A percentile compares a stretch with the other conserved stretches of the same genome.
Conservation (phyloP, 768 basidiomycete genomes). For the Paxillus involutus region DNA sequence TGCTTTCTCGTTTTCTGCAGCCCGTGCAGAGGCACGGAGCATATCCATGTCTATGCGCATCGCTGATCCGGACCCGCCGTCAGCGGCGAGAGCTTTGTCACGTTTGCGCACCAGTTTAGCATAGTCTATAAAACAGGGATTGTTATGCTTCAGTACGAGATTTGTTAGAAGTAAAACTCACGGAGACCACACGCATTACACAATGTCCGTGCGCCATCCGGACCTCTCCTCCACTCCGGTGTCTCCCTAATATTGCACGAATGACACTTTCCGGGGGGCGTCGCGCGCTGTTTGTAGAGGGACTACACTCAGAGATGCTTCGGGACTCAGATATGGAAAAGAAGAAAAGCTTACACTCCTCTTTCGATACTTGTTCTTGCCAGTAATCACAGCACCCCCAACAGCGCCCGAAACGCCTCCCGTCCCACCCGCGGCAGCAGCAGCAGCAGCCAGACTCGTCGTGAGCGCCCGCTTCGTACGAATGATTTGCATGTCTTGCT, state of each 20-base stretch:
- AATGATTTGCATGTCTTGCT: slow-evolving; percentile 85
- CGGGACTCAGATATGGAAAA: background rate
- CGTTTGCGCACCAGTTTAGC: slow-evolving; percentile 81
- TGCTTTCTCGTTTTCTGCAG: slow-evolving; percentile 42
- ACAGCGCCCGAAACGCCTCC: slow-evolving; percentile 25
- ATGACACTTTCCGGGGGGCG: slow-evolving; percentile 84
- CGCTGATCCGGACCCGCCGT: slow-evolving; percentile 43
- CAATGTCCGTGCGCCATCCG: slow-evolving; percentile 79
- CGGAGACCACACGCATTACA: slow-evolving; percentile 87
- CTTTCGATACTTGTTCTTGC: slow-evolving; percentile 81
- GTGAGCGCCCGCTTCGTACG: slow-evolving; percentile 76
- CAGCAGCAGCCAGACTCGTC: slow-evolving; percentile 55
- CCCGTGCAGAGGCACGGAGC: slow-evolving; percentile 69
- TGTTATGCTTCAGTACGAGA: too few relatives aligned
- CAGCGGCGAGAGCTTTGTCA: slow-evolving; percentile 59
- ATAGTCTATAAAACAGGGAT: slow-evolving; percentile 51
- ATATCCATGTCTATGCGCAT: slow-evolving; percentile 73
- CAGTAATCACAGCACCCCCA: slow-evolving; percentile 20
- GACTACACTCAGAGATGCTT: slow-evolving; percentile 19
- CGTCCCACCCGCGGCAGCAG: slow-evolving; percentile 34
- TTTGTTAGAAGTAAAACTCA: slow-evolving; percentile 27
- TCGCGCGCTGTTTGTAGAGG: slow-evolving; percentile 62
- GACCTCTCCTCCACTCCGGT: slow-evolving; percentile 86
- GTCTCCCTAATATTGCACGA: slow-evolving; percentile 87
- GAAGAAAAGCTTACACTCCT: slow-evolving; percentile 64